Base-by-base conservation (phyloP, 2,329 filamentous ascomycete species). In the Trichophyton equinum region DNA sequence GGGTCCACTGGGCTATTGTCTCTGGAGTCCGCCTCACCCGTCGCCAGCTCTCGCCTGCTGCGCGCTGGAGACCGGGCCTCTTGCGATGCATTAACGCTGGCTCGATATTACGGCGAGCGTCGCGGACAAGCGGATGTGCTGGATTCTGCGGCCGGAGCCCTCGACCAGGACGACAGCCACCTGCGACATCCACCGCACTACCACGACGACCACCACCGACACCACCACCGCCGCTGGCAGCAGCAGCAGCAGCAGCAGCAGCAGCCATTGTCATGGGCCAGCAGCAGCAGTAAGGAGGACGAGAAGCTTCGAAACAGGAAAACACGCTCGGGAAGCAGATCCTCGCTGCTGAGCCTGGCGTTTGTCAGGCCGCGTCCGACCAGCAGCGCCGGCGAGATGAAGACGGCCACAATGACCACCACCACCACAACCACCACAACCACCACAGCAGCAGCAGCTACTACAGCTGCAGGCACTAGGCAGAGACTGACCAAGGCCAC, bases 1-100 rank as follows among this genome's bases (percentile, higher is more conserved):
- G 63, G 66, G 44, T 66, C 66, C 22, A 61, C 64, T 36, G 62
- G 63, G 30, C 55, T 57, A 38, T 57, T 57, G 55, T 38, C 55
- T 57, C 27, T 57, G 30, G 55, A 38, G 18, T 57, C 55, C 30
- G 38, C 55, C 20, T 57, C 55, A 25, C 18, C 55, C 33, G 55
- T 30, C 27, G 20, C 30, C 11, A 18, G n/a, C 27, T 38, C 55
- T 57, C 55, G 38, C 15, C 20, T n/a, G 20, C 55, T n/a, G 20
- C 55, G 55, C 15, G 55, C 55, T 9, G 55, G 33, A 18, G 33
- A 30, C 22, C 55, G 49, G 27, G n/a, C 13, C 6, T 53, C 49
- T 13, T 53, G 25, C 49, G 49, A 53, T 53, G 49, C 49, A 15
- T 53, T 53, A 25, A 53, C 22, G 9, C 22, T 53, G 22, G 49